Evolutionary conservation across 345 rosid genomes (phyloP).

Genomic region (Populus alba): DNA sequence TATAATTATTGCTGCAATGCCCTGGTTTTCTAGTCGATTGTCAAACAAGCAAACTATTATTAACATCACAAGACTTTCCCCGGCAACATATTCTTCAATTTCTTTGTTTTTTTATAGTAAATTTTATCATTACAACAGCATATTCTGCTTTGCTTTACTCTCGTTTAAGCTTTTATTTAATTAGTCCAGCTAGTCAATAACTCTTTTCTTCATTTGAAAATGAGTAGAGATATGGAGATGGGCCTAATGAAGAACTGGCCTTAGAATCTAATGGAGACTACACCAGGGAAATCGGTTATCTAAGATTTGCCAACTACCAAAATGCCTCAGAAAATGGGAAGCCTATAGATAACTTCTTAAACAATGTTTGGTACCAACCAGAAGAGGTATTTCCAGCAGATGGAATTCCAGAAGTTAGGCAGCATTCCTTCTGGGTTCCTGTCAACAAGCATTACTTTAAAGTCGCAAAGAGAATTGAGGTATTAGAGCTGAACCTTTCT

Average conservation of each 20-base stretch:
- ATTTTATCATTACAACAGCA: no score
- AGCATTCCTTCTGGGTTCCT: constrained; percentile 65
- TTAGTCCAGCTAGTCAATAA: no score
- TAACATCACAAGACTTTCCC: no score
- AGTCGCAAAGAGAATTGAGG: constrained; percentile 47
- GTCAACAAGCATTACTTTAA: constrained; percentile 43
- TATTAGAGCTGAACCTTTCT: constrained; percentile 4
- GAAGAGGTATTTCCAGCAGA: constrained; percentile 65
- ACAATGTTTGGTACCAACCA: constrained; percentile 71
- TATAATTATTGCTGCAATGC: no score
- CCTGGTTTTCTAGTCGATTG: no score
- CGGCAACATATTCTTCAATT: no score
- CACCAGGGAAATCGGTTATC: constrained; percentile 58
- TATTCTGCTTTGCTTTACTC: no score
- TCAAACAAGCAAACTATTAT: no score
- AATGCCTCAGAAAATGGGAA: constrained; percentile 2
- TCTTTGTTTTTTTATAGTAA: no score
- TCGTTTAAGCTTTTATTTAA: no score
- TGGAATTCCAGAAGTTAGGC: constrained; percentile 65
- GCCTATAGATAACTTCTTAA: constrained; percentile 43
- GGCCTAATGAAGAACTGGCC: constrained; percentile 46
- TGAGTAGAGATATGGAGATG: constrained; percentile 58
- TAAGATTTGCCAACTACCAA: constrained; percentile 39
- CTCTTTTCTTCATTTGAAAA: not conserved
- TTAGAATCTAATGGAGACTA: constrained; percentile 67